Base-by-base conservation (phyloP, 345 rosid species). In the Pistacia atlantica region DNA sequence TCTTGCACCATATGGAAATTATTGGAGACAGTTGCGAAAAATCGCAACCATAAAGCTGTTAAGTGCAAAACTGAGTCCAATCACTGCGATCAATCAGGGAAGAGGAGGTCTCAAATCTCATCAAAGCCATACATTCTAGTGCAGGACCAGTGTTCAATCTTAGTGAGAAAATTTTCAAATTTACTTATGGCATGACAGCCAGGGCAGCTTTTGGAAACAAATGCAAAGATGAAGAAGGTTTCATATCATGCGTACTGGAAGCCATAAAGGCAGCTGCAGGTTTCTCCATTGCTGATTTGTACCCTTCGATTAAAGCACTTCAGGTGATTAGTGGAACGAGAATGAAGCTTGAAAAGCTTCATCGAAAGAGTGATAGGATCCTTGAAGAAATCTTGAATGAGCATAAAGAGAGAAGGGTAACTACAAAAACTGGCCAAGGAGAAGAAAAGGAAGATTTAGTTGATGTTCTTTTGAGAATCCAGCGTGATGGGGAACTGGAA, bases 181-280 rank as follows among this genome's bases (percentile, higher is more conserved):
- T 79, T 16, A 69, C 84, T 1, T 59, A 74, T 59, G 80, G 73
- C 45, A 16, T 82, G 8, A 75, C 80, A 8, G 69, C 78, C 5
- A 71, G 83, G 61, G 83, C 83, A 16, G 83, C 86, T 18, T 82
- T 85, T 14, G 84, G 84, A 18, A 78, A 68, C 16, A 79, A 80
- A 33, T 77, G 79, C 48, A 59, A 54, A 22, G 65, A 76, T 28
- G 73, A 66, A 9, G 77, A 76, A 1, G 69, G 46, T 3, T 49
- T 78, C 65, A 79, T 67, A 52, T 54, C 66, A 11, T 76, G 79
- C 70, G 61, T 77, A 57, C 54, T 59, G 61, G 83, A 83, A 75
- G 67, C 61, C 37, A 63, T 75, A 28, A 28, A 17, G 28, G 13
- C 81, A 35, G 22, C 37, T 17, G 79, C 72, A 4, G 84, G 85